Base-by-base conservation (phyloP, 2,329 filamentous ascomycete species). In the Aspergillus spinulosporus region DNA sequence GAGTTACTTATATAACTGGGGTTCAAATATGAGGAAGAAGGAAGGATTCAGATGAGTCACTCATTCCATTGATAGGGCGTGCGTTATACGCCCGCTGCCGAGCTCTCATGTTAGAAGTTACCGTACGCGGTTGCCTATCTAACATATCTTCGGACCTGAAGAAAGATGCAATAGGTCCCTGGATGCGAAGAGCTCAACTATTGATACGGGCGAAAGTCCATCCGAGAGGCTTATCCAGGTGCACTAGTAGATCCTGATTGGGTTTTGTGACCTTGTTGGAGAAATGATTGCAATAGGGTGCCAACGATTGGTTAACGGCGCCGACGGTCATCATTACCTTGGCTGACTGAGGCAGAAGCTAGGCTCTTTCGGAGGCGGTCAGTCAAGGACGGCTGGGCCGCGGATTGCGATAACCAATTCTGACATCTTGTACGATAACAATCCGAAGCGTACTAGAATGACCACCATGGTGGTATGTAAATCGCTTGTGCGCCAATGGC, bases 401-500 rank as follows among this genome's bases (percentile, higher is more conserved):
- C 31, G 39, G 46, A n/a, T 31, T 31, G 43, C 56, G 49, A 57
- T 57, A 57, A 57, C 49, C 45, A 36, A 21, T 54, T 12, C n/a
- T 40, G 37, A 29, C 42, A 36, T 44, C 40, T 31, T n/a, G 29
- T 15, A 42, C 34, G 32, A 40, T 36, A 9, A 53, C 56, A 43
- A 44, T 39, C 39, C 39, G 4, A 26, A 34, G 43, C 42, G 21
- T 21, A 21, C 21, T 39, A 45, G 7, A 45, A 40, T 45, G 15
- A 52, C 40, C 57, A 72, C 58, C 48, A 74, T 74, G 72, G 70
- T 66, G 62, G 60, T 62, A 60, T 68, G 68, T 66, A 72, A 59
- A 61, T 60, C 60, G 29, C 40, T 72, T 36, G 49, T 63, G 52
- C 68, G 68, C 59, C 68, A 68, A 65, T 69, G 68, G 59, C 67